Evolutionary conservation across 2,329 filamentous ascomycete genomes (phyloP), one percentile per base, ranked within the genome.

Genomic region (Domatiomyces globalis): DNA sequence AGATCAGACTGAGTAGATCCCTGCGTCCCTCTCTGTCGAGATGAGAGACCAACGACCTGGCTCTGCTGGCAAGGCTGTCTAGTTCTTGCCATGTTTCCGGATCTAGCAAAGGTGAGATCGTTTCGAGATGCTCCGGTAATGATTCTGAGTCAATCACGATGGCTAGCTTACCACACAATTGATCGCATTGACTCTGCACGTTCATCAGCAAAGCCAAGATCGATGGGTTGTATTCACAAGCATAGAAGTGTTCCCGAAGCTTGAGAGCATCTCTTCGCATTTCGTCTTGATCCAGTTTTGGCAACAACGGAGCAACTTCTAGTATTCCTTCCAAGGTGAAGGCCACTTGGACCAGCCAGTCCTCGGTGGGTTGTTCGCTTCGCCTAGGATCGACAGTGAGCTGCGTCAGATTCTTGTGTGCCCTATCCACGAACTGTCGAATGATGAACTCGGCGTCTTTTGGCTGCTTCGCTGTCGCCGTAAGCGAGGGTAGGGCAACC

Each of bases 211-310:
- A 39, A 15, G 10, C 33, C 33, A 39, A 15, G 12, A 10, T 39
- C 33, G 9, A 15, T 15, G 15, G 33, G 12, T 39, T 39, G 10
- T 15, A 2, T 39, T 39, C 10, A 15, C 33, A 39, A 3, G 25
- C 36, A 27, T 19, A 39, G 46, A 54, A 5, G 43, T 25, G n/a
- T 48, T 45, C 2, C 51, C 45, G 22, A 49, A 51, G 9, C 36
- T 49, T 17, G 39, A 52, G 20, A 58, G 48, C n/a, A 49, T 46
- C 9, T 39, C 18, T 2, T 39, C 33, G 33, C 33, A 39, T 39
- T 39, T 39, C 33, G 33, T 15, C 15, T 39, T 39, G 9, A 39
- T 39, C 33, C 33, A 15, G 33, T 2, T 39, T 39, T 39, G 33
- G 33, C 33, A 39, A 39, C 10, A 39, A 15, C 33, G 10, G 10